Conservation (phyloP, 2,329 filamentous ascomycete species). For the Graphilbum sp. region DNA sequence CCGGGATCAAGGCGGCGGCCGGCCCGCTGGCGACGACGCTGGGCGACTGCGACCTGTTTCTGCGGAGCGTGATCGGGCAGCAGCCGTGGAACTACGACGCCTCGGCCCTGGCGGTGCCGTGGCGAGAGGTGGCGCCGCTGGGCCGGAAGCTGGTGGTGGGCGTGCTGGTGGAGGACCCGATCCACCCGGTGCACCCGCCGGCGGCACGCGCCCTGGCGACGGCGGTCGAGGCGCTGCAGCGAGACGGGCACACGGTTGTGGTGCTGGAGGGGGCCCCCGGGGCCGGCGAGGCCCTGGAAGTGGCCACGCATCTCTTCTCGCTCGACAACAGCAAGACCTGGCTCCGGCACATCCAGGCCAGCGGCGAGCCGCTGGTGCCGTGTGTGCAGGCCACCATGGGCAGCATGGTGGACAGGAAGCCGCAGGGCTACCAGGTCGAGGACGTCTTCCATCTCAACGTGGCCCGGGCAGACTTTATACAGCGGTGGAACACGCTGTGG, state of each 20-base stretch:
- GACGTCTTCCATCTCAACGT: no score
- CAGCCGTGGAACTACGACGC: constrained; percentile 41
- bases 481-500: not conserved
- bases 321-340: not conserved
- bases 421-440: no score
- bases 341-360: no score
- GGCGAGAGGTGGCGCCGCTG: constrained; percentile 15
- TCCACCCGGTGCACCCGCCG: not conserved
- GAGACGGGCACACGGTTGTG: not conserved
- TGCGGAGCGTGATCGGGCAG: constrained; percentile 29
- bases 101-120: constrained; percentile 38
- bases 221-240: not conserved
- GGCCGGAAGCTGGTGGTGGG: not conserved
- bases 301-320: not conserved
- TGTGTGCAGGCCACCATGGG: no score
- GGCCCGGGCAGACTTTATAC: not conserved
- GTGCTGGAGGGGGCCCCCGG: not conserved
- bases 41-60: constrained; percentile 36
- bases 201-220: not conserved
- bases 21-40: constrained; percentile 42
- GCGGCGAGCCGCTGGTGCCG: no score
- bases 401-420: no score
- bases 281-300: not conserved
- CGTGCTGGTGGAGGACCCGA: not conserved
- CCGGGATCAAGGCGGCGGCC: constrained; percentile 32